Evolutionary conservation across 1,284 basidiomycete genomes (phyloP).

Genomic region (Cryptococcus maquisensis): DNA sequence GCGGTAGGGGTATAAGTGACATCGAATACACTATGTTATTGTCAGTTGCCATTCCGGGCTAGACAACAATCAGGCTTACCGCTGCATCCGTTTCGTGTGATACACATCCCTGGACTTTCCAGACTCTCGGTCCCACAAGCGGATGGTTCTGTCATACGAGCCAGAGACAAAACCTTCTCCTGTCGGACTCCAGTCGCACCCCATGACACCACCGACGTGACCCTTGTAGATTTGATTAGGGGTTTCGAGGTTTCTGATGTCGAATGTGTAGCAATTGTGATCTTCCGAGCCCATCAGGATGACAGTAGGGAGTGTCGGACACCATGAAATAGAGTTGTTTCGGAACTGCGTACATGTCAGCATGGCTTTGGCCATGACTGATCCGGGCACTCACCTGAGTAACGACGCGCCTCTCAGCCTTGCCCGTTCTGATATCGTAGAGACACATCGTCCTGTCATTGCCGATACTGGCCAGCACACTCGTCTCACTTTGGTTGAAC

Average conservation of each 20-base stretch:
- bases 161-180: conserved; percentile 95
- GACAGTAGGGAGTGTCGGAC: conserved; percentile 87
- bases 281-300: conserved; percentile 93
- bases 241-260: conserved; percentile 76
- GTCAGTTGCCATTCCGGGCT: background rate
- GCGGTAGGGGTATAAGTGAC: conserved; percentile 79
- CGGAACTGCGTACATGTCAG: conserved; percentile 58
- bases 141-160: conserved; percentile 89
- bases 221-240: conserved; percentile 96
- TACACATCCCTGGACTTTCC: conserved; percentile 86
- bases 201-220: conserved; percentile 93
- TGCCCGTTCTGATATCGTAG: conserved; percentile 93
- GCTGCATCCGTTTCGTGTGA: conserved; percentile 98
- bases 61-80: conserved; percentile 53
- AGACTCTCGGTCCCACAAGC: conserved; percentile 86
- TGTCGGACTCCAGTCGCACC: conserved; percentile 90
- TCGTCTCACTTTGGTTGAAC: conserved; percentile 91
- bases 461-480: conserved; percentile 87
- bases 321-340: conserved; percentile 88
- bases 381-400: conserved; percentile 64
- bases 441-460: conserved; percentile 92
- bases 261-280: conserved; percentile 97
- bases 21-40: conserved; percentile 49
- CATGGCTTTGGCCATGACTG: background rate
- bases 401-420: conserved; percentile 82